Base-by-base conservation (phyloP, 345 rosid species). In the Populus alba region DNA sequence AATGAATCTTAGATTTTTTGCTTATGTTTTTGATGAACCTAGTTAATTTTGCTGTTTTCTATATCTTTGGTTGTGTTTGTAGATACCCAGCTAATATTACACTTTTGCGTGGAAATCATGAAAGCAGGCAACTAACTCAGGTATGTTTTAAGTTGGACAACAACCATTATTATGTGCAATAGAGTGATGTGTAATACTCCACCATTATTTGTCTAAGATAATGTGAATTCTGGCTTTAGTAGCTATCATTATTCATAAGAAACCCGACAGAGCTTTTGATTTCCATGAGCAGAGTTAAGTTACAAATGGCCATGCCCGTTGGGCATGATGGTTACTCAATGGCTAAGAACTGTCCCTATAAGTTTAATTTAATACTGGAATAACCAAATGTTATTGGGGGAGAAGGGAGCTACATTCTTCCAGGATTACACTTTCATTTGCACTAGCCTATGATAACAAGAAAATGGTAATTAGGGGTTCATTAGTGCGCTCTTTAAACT, bases 71-170 rank as follows among this genome's bases (percentile, higher is more conserved):
- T 67, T 55, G 3, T 71, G 33, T 75, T 80, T 85, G 75, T 82
- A 97, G 97, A 90, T 89, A 94, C 82, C 99, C 99, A 57, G 98
- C 99, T 71, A 86, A 92, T 79, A 97, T 97, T 77, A 97, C 99
- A 75, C 98, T 97, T 81, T 81, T 97, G 88, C 99, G 99, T 51
- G 99, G 99, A 66, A 97, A 97, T 85, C 98, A 94, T 82, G 98
- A 97, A 85, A 97, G 99, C 86, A 91, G 99, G 83, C 99, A 97
- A 83, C 92, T 97, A 80, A 97, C 99, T 78, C 99, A 97, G 98
- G 99, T 97, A 77, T 79, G 81, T 59, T 70, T 66, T 78, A 68
- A 76, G 43, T 72, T 65, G 57, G 35, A 53, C 27, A 37, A 55
- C 67, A 16, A 17, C 37, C 15, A 15, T 51, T n/a, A n/a, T 39